These are phyloP conservation scores for Sclerotinia glacialis DNA, from an alignment of 2,329 filamentous ascomycete species.

Conservation along the genomic window DNA sequence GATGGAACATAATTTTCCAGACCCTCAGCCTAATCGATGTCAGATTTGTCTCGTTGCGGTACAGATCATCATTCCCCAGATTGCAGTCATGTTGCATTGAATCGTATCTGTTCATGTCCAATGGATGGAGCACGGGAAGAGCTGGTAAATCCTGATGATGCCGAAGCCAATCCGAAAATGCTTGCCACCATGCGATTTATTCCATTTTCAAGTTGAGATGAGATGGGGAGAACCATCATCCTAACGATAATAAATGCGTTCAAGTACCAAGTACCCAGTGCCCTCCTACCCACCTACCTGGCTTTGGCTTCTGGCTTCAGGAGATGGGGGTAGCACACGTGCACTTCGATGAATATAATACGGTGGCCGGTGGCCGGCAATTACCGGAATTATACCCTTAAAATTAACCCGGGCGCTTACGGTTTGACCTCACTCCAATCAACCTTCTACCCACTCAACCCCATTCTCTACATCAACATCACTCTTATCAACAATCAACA, in stretches of 20 bases:
- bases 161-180: neutral
- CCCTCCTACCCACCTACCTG: too few species aligned
- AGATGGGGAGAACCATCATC: too few species aligned
- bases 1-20: neutral
- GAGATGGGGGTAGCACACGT: neutral
- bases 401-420: neutral
- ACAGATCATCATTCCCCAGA: conserved; percentile 7
- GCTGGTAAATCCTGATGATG: neutral
- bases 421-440: neutral
- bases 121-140: neutral
- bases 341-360: neutral
- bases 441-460: neutral
- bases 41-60: neutral
- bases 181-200: neutral
- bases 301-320: too few species aligned
- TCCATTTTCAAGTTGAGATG: neutral
- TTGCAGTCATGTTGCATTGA: neutral
- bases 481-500: neutral
- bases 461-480: neutral
- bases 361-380: too few species aligned
- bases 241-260: too few species aligned
- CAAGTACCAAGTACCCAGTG: too few species aligned
- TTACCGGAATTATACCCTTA: too few species aligned
- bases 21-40: neutral
- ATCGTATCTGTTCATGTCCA: neutral